These are phyloP conservation scores for Phialemonium atrogriseum DNA, from an alignment of 2,329 filamentous ascomycete genomes.

Conservation along the genomic window DNA sequence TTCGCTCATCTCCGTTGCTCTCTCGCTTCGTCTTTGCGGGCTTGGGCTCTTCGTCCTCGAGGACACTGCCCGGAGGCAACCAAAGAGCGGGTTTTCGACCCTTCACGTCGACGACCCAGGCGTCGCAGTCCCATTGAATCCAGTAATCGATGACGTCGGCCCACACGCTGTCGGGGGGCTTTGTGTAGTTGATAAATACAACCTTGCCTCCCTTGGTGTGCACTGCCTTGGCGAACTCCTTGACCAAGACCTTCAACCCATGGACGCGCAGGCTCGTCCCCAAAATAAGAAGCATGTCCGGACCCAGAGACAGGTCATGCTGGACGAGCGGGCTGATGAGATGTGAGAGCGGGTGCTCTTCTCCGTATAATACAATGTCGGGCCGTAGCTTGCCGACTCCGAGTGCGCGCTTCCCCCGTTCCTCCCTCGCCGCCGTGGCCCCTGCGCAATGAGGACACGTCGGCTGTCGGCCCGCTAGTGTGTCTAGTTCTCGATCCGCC, in stretches of 20 bases:
- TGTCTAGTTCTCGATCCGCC: constrained; percentile 43
- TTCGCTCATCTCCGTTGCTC: constrained; percentile 19
- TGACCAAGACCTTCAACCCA: constrained; percentile 61
- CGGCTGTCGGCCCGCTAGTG: constrained; percentile 56
- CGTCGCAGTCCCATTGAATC: constrained; percentile 68
- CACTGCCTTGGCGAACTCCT: constrained; percentile 63
- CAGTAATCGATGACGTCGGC: constrained; percentile 66
- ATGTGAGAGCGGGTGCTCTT: constrained; percentile 62
- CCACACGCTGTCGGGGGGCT: constrained; percentile 64
- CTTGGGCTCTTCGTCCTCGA: constrained; percentile 33
- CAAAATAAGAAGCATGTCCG: constrained; percentile 61
- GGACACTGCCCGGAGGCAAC: constrained; percentile 37
- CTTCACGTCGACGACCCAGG: constrained; percentile 59
- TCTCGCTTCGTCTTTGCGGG: constrained; percentile 13
- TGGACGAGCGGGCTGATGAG: constrained; percentile 61
- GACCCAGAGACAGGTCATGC: constrained; percentile 55
- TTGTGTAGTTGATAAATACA: constrained; percentile 65
- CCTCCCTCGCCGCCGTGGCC: constrained; percentile 53
- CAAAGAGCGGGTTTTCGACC: constrained; percentile 51
- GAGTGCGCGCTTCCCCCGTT: constrained; percentile 57
- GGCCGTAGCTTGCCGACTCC: constrained; percentile 61
- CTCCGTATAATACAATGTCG: constrained; percentile 67
- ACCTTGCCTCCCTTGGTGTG: constrained; percentile 61
- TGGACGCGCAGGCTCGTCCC: constrained; percentile 66
- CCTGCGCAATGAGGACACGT: constrained; percentile 58